phyloP scores from a whole-genome alignment of 148 eudicot genomes.

The Dysphania ambrosioides region DNA sequence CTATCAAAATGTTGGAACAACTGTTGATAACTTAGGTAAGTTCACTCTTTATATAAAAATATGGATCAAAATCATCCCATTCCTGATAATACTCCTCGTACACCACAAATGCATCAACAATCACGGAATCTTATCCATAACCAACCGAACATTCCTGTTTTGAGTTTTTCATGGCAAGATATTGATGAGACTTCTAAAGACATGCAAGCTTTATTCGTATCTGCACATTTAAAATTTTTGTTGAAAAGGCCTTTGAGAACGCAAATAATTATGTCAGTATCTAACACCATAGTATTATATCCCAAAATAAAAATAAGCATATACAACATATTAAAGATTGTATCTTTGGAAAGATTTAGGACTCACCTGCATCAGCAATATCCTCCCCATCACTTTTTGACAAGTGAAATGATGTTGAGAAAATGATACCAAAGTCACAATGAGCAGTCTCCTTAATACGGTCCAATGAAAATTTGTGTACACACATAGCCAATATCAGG shows the following conservation, averaged over 20 bases:
- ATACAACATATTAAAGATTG: neutral
- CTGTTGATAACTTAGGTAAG: conserved; percentile 76
- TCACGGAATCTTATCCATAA: conserved; percentile 58
- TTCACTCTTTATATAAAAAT: conserved; percentile 82
- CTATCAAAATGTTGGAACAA: conserved; percentile 83
- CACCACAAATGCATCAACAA: conserved; percentile 54
- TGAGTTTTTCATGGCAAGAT: conserved; percentile 78
- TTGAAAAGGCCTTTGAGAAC: no score
- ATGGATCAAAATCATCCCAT: conserved; percentile 91
- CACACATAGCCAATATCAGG: neutral
- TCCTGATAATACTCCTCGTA: conserved; percentile 81
- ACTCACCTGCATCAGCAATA: conserved; percentile 48
- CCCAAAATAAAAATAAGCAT: conserved; percentile 2
- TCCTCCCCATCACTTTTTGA: conserved; percentile 59
- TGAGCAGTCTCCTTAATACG: conserved; percentile 42
- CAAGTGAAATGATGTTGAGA: conserved; percentile 80
- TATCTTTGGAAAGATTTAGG: neutral
- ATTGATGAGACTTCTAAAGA: conserved; percentile 76
- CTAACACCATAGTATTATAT: neutral
- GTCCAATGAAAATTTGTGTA: conserved; percentile 38
- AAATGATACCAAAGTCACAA: conserved; percentile 53
- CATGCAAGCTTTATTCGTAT: conserved; percentile 43
- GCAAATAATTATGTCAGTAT: neutral
- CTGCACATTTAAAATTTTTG: conserved; percentile 39
- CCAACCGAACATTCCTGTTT: conserved; percentile 82